Conservation (phyloP, 805 yeast species). For the Maudiozyma barnettii region DNA sequence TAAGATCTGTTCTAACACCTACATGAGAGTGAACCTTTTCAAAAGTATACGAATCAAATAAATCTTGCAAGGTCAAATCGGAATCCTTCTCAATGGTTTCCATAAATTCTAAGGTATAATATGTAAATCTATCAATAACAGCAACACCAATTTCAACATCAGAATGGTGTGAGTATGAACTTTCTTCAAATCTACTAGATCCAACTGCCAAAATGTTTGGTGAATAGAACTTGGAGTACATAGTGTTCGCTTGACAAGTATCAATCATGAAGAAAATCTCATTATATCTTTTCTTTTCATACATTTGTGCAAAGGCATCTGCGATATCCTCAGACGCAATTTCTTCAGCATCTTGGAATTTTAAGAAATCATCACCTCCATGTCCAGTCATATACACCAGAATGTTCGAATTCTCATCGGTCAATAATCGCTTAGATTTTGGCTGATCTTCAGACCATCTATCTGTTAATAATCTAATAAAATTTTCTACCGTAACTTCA, state of each 20-base stretch:
- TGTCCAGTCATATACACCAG: constrained; percentile 96
- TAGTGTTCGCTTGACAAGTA: constrained; percentile 97
- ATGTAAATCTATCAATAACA: constrained; percentile 92
- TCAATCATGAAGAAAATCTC: constrained; percentile 97
- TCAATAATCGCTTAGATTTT: constrained; percentile 75
- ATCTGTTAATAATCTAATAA: constrained; percentile 84
- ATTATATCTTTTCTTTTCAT: constrained; percentile 88
- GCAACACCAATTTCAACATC: constrained; percentile 96
- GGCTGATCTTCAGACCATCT: constrained; percentile 95
- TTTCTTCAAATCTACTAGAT: constrained; percentile 76
- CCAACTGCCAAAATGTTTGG: constrained; percentile 93
- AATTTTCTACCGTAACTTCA: constrained; percentile 96
- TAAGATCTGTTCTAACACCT: constrained; percentile 82
- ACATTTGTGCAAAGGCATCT: constrained; percentile 95
- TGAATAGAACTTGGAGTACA: constrained; percentile 86
- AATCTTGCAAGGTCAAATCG: constrained; percentile 63
- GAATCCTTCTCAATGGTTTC: constrained; percentile 76
- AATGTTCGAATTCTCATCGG: constrained; percentile 91
- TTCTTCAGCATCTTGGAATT: constrained; percentile 97
- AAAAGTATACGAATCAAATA: constrained; percentile 75
- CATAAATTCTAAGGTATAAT: constrained; percentile 78
- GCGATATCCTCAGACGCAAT: constrained; percentile 92
- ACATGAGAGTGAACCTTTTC: constrained; percentile 85
- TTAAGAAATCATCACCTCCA: constrained; percentile 95
- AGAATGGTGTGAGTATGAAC: constrained; percentile 91